Base-by-base conservation (phyloP, 2,329 filamentous ascomycete species). In the Arachnomyces sp. region DNA sequence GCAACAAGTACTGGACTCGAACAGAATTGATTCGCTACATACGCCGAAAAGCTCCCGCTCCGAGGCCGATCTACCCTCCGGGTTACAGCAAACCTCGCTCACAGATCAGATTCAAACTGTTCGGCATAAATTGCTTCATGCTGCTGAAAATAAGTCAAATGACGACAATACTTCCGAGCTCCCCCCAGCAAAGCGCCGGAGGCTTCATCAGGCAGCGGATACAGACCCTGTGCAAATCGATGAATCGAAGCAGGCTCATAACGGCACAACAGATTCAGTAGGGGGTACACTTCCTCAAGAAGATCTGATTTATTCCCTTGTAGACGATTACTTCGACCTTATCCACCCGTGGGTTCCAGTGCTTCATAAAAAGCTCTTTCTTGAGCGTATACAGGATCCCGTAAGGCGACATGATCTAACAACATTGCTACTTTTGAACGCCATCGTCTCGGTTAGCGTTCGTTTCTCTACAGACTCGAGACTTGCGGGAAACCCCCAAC, bases 271-370 rank as follows among this genome's bases (percentile, higher is more conserved):
- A 13, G 29, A 32, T 29, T 13, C 12, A 16, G 6, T 32, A 39
- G 18, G 7, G 14, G 8, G 40, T 49, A 5, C 49, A 49, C 7
- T 42, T 49, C 31, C 8, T 40, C 28, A 5, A 9, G 20, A 25
- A 2, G 52, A 56, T n/a, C 31, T 59, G 1, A 40, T 60, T 7
- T 39, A 50, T 14, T 33, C 41, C 2, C 38, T 61, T 2, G 53
- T 62, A 4, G 54, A 57, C 4, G 50, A 55, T 7, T 59, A 61
- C 38, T 58, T 58, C 34, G 16, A 33, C 2, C 54, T 53, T 9
- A 49, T 59, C 8, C 58, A 60, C 40, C 57, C 54, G 14, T 61
- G 57, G 57, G 60, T 59, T 28, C 59, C 59, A 0, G 53, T 61
- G 9, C 46, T 61, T 7, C 58, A 61, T 36, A 49, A 56, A 2